phyloP scores from a whole-genome alignment of 768 basidiomycete species.

The Leccinum barrowsii region DNA sequence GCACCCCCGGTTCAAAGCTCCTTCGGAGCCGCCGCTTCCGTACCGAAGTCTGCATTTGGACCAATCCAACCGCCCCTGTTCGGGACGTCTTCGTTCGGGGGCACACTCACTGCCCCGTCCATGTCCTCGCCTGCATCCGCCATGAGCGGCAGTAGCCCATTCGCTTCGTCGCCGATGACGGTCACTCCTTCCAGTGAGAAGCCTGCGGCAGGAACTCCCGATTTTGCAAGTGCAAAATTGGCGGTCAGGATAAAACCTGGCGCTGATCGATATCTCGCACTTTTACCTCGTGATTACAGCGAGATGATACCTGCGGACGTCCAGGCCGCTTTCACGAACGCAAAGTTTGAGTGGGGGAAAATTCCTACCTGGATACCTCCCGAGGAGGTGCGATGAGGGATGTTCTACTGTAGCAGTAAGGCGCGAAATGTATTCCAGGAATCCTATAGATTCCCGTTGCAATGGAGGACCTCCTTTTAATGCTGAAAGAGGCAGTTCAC shows the following conservation, averaged over 20 bases:
- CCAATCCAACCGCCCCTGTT: constrained; percentile 25
- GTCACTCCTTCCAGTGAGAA: constrained; percentile 21
- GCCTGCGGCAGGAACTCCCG: constrained; percentile 24
- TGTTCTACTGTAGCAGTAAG: background rate
- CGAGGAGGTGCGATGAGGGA: constrained; percentile 36
- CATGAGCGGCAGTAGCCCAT: constrained; percentile 18
- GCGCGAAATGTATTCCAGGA: constrained; percentile 6
- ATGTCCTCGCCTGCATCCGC: constrained; percentile 20
- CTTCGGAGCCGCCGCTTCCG: constrained; percentile 11
- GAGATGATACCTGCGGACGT: constrained; percentile 48
- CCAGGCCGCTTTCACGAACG: constrained; percentile 50
- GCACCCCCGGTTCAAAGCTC: constrained; percentile 17
- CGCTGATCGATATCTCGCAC: constrained; percentile 50
- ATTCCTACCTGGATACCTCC: constrained; percentile 78
- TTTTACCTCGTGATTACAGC: constrained; percentile 59
- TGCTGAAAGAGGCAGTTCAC: background rate
- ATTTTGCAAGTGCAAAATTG: constrained; percentile 34
- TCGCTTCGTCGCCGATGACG: constrained; percentile 28
- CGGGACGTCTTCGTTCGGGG: constrained; percentile 20
- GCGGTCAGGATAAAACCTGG: constrained; percentile 40
- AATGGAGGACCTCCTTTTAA: too few species aligned
- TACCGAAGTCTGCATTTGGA: constrained; percentile 17
- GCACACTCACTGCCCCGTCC: constrained; percentile 18
- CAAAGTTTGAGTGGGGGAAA: constrained; percentile 64
- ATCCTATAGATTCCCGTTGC: background rate